Percentiles rank a stretch among this genome's conserved stretches.
Evolutionary conservation across 2,329 filamentous ascomycete genomes (phyloP).

Genomic region (Phyllosticta capitalensis): DNA sequence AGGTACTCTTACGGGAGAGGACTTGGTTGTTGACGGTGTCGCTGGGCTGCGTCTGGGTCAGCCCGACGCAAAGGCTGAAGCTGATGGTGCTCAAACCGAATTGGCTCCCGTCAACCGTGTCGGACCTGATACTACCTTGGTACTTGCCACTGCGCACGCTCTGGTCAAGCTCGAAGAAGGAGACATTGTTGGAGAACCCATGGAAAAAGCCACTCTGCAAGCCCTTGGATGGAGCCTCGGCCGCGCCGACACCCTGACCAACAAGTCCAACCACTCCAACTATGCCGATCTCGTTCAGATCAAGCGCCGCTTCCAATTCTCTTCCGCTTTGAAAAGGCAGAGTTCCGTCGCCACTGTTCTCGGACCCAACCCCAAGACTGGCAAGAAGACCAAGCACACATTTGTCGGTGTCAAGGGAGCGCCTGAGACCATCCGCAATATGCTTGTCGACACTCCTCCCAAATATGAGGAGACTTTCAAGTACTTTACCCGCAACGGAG

Average conservation of each 20-base stretch:
- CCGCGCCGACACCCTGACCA: conserved; percentile 72
- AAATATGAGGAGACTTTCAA: conserved; percentile 98
- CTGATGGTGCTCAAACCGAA: conserved; percentile 73
- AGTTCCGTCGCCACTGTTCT: conserved; percentile 84
- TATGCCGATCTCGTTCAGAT: conserved; percentile 72
- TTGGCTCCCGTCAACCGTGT: conserved; percentile 63
- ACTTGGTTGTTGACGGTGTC: conserved; percentile 93
- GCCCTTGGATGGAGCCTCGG: conserved; percentile 92
- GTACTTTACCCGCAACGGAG: conserved; percentile 92
- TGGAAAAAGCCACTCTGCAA: conserved; percentile 91
- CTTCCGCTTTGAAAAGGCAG: conserved; percentile 89
- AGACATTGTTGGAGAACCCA: conserved; percentile 93
- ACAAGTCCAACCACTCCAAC: conserved; percentile 46
- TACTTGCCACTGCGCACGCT: conserved; percentile 89
- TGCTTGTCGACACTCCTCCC: conserved; percentile 71
- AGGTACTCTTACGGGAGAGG: conserved; percentile 90
- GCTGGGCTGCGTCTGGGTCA: conserved; percentile 74
- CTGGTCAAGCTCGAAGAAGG: conserved; percentile 94
- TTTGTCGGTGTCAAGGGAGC: conserved; percentile 96
- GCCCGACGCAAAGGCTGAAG: conserved; percentile 55
- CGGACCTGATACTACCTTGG: conserved; percentile 75
- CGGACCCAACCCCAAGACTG: conserved; percentile 59
- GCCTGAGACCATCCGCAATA: conserved; percentile 91
- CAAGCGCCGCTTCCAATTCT: conserved; percentile 96
- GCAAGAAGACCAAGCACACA: conserved; percentile 69